Base-by-base conservation (phyloP, 768 basidiomycete species). In the Boletus eberwhitei region DNA sequence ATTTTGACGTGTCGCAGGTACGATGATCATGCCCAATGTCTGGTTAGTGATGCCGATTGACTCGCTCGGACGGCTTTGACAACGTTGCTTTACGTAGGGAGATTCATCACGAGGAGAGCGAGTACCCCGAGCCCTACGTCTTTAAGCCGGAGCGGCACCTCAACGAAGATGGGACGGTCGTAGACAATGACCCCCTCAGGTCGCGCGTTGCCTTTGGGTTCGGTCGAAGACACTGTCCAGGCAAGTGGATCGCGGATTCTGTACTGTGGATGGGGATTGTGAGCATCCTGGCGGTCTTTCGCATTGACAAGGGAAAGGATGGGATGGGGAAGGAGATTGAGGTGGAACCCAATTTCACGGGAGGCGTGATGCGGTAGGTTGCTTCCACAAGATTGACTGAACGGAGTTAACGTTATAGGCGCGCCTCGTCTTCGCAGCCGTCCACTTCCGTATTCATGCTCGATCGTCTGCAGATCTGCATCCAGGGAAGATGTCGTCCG, bases 351-450 rank as follows among this genome's bases (percentile, higher is more conserved):
- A 57, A 66, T 17, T 72, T 71, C 57, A 68, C 63, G 11, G 51
- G 64, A 39, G 70, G 70, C n/a, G 63, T 73, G 35, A 57, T 72
- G 57, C 65, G 63, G 70, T 71, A 14, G n/a, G 70, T 59, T 38
- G 51, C 48, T 58, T 44, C 55, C 51, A 32, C 26, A 34, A 19
- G 29, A 52, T 53, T 40, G 50, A 19, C 45, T 36, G 49, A 46
- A 49, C 29, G 55, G 55, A 31, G 49, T 40, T 66, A 46, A 68
- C 55, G 51, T 52, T 49, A n/a, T n/a, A n/a, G n/a, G n/a, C n/a
- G n/a, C n/a, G n/a, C n/a, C n/a, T 52, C 8, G 42, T 48, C 54
- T 59, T 71, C 55, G 36, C 55, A 69, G 67, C 8, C 67, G 61
- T 29, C 70, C 68, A 31, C 50, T 67, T 56, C 67, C 68, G 44